A percentile compares a stretch with the other conserved stretches of the same genome.
These are phyloP conservation scores for Pezicula carpinea DNA, from an alignment of 2,329 filamentous ascomycete genomes.

Conservation along the genomic window DNA sequence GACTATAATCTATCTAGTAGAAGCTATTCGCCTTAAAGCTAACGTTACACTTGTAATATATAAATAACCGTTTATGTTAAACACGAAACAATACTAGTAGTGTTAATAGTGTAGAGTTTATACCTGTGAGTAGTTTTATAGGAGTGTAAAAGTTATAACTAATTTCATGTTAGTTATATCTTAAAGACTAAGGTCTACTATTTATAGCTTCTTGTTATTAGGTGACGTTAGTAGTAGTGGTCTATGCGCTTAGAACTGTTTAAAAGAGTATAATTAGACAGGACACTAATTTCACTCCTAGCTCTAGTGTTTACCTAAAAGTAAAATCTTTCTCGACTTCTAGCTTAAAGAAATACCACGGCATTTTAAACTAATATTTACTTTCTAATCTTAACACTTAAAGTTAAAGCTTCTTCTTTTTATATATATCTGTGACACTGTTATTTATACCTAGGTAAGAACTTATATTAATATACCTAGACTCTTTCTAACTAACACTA, in stretches of 20 bases:
- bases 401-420: no score
- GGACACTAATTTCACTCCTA: conserved; percentile 1
- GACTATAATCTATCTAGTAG: conserved; percentile 1
- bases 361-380: no score
- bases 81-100: background rate
- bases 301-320: no score
- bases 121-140: no score
- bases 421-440: no score
- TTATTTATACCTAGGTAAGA: no score
- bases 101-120: conserved; percentile 1
- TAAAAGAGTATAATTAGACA: background rate
- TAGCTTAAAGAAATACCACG: no score
- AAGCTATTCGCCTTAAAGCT: background rate
- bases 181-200: conserved; percentile 1
- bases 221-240: background rate
- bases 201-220: conserved; percentile 1
- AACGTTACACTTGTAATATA: background rate
- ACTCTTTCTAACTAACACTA: no score
- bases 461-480: no score
- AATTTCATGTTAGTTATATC: conserved; percentile 2
- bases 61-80: conserved; percentile 1
- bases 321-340: no score
- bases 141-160: no score
- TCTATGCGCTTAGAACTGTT: conserved; percentile 1
- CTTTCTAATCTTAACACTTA: no score